Base-by-base conservation (phyloP, 1,284 basidiomycete species). In the Fomitopsis schrenkii region DNA sequence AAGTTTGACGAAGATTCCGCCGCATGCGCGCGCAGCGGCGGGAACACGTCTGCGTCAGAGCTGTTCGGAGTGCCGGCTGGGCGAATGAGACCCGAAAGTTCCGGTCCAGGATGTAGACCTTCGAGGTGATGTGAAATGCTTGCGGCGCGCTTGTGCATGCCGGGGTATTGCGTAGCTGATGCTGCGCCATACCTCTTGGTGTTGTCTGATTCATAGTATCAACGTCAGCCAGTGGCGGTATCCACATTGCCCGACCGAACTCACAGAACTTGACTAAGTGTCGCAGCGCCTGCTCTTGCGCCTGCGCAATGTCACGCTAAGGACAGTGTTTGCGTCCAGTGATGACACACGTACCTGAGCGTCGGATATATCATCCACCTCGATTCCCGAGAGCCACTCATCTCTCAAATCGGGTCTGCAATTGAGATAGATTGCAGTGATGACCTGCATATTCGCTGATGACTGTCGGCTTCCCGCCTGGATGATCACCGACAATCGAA, bases 361-460 rank as follows among this genome's bases (percentile, higher is more conserved):
- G 71, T 90, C 97, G 35, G 90, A 82, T 59, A 93, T 92, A 64
- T 94, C 92, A 69, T 99, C 97, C 6, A 94, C 88, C 72, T 99
- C 97, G 19, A 88, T 89, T 1, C 95, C 94, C 14, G 94, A 92
- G 42, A 99, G 81, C 97, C 97, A 99, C 72, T 99, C 97, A 74
- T 99, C 97, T 42, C 97, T 85, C 57, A 99, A 81, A 71, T 98
- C 95, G 10, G 97, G 97, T 58, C 97, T 83, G 73, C 96, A 98
- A 71, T 98, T 97, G 62, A 99, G 81, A 75, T 99, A 99, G 66
- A 99, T 98, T 35, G 94, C 90, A 4, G 97, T 99, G 71, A 99
- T 99, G 63, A 98, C 93, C 76, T 98, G 97, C 97, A 99, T 99
- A 74, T 99, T 99, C 28, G 93, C 94, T 97, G 70, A 30, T 60